A percentile compares a stretch with the other conserved stretches of the same genome.
These are phyloP conservation scores for Handroanthus guayacan DNA, from an alignment of 257 asterid species.

Conservation along the genomic window DNA sequence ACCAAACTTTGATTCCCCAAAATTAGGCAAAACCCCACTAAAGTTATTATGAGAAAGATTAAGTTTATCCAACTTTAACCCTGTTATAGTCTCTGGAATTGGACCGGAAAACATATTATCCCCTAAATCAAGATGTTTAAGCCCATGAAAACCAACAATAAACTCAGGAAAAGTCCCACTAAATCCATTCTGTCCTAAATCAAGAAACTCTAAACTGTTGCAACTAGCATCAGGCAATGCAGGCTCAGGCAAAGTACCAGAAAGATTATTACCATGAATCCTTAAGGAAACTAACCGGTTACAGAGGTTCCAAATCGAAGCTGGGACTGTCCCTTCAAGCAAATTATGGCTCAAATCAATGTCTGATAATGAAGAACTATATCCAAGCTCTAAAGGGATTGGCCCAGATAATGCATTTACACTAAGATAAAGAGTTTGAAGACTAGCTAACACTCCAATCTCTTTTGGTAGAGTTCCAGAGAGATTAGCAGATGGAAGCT, in stretches of 20 bases:
- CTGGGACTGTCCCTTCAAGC: constrained; percentile 73
- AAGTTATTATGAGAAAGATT: constrained; percentile 94
- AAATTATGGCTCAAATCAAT: constrained; percentile 80
- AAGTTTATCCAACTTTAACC: constrained; percentile 67
- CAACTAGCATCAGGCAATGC: constrained; percentile 81
- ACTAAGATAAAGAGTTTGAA: constrained; percentile 74
- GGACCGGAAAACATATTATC: constrained; percentile 66
- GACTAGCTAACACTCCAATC: constrained; percentile 71
- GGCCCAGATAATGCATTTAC: constrained; percentile 74
- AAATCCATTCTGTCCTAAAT: constrained; percentile 77
- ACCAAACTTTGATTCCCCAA: constrained; percentile 73
- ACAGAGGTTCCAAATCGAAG: constrained; percentile 95
- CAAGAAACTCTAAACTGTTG: constrained; percentile 70
- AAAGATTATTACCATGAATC: constrained; percentile 75
- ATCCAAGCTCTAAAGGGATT: constrained; percentile 92
- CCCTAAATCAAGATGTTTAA: constrained; percentile 81
- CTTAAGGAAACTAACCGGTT: constrained; percentile 72
- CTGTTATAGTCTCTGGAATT: constrained; percentile 63
- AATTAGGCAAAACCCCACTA: constrained; percentile 82
- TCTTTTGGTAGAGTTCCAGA: constrained; percentile 88
- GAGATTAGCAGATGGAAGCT: constrained; percentile 91
- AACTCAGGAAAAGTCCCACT: constrained; percentile 81
- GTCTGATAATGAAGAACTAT: constrained; percentile 73
- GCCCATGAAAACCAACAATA: constrained; percentile 56
- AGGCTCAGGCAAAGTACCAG: constrained; percentile 82